Conservation (phyloP, 352 stramenopile genomes). For the Globisporangium cylindrosporum region DNA sequence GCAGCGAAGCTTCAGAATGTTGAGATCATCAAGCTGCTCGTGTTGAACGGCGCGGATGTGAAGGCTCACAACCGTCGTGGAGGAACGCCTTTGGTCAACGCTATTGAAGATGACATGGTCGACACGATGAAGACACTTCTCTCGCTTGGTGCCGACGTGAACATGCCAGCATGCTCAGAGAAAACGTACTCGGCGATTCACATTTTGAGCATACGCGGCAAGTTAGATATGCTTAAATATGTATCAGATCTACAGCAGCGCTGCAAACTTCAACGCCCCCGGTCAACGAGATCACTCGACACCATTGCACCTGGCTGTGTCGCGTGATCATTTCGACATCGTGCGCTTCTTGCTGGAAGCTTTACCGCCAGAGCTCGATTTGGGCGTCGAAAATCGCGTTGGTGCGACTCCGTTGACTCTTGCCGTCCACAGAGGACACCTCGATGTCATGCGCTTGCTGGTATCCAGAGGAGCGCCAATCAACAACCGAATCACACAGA, state of each 20-base stretch:
- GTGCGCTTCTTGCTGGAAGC: neutral
- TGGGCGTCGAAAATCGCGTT: neutral
- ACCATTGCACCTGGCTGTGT: neutral
- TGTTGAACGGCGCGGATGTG: neutral
- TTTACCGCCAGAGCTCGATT: neutral
- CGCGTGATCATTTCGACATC: neutral
- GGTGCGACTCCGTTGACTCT: neutral
- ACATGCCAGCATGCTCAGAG: neutral
- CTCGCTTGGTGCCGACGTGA: conserved; percentile 1
- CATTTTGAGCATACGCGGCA: no score
- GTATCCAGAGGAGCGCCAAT: neutral
- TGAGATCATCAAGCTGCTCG: neutral
- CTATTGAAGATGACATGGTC: neutral
- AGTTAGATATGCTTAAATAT: neutral
- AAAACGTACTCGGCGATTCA: no score
- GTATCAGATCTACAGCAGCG: neutral
- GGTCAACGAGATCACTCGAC: neutral
- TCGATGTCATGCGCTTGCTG: conserved; percentile 2
- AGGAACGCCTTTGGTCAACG: neutral
- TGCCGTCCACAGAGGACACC: neutral
- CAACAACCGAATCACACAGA: neutral
- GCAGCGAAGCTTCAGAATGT: neutral
- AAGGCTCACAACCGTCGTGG: neutral
- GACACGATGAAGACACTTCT: neutral
- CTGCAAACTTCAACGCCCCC: neutral